Conservation (phyloP, 495 filamentous ascomycete genomes). For the Cercophora samala region DNA sequence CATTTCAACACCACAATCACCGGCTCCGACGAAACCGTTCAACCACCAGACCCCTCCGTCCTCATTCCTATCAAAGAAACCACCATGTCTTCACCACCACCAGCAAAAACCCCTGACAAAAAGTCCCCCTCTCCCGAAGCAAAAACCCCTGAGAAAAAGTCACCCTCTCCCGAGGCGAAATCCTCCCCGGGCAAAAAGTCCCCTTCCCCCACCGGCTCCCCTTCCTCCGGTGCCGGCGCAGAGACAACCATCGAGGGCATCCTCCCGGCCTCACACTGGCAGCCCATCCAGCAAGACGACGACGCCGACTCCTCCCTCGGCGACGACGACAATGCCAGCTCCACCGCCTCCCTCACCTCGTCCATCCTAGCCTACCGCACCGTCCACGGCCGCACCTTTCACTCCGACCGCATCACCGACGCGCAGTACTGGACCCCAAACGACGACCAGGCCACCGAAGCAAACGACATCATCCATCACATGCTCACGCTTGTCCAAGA, state of each 20-base stretch:
- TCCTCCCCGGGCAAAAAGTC: no score
- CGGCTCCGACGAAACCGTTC: no score
- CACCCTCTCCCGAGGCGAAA: no score
- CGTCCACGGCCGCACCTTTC: slow-evolving; percentile 41
- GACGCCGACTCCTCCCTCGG: slow-evolving; percentile 7
- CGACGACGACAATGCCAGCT: slow-evolving; percentile 4
- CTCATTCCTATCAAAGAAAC: no score
- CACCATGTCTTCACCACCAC: no score
- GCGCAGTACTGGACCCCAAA: slow-evolving; percentile 25
- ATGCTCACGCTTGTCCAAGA: slow-evolving; percentile 39
- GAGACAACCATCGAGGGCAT: background rate
- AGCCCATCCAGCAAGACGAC: background rate
- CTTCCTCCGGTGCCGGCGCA: no score
- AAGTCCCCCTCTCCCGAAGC: no score
- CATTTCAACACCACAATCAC: no score
- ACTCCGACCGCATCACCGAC: slow-evolving; percentile 22
- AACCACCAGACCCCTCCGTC: no score
- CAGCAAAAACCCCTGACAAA: no score
- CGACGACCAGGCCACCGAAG: slow-evolving; percentile 26
- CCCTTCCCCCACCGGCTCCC: no score
- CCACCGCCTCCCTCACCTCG: slow-evolving; percentile 44
- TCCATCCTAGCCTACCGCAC: slow-evolving; percentile 47
- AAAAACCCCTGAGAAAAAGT: no score
- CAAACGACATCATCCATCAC: slow-evolving; percentile 28
- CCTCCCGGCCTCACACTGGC: slow-evolving; percentile 14